Evolutionary conservation across 2,329 filamentous ascomycete genomes (phyloP), one percentile per base, ranked within the genome.

Genomic region (Pseudonectria foliicola): DNA sequence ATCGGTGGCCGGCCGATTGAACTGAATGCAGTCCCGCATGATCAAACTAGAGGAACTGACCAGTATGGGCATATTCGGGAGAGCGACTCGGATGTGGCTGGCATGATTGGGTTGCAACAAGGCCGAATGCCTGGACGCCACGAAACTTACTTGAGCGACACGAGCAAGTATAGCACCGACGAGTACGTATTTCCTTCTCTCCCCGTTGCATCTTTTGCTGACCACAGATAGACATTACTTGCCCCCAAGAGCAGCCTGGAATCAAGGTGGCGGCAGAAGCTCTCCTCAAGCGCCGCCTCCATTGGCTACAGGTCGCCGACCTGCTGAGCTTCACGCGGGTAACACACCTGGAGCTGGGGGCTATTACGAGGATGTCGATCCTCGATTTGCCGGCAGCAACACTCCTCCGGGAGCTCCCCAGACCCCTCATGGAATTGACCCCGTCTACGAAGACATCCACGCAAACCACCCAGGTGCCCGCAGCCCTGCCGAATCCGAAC

Each of bases 361-460:
- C 43, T 96, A 96, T 62, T 94, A 93, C 55, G 92, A 96, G 68
- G 90, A 96, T 57, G 78, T 95, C 10, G 88, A 95, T 46, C 88
- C 90, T 29, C 84, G 80, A 37, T 96, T 95, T 53, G 83, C 79
- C 24, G 72, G 43, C n/a, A 37, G 18, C 18, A 21, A 47, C n/a
- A 46, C 48, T 33, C 59, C 61, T 27, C 40, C 42, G 53, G 51
- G 40, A 45, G 34, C 46, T 41, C 41, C 56, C 41, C 37, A 50
- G 31, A 39, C 56, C 35, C 50, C 50, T 14, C 49, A 54, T 14
- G 50, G 55, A 7, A 43, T 64, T 34, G 63, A 66, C 30, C 53
- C 53, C 24, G 70, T 69, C 12, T 80, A 77, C 46, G 83, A 88
- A 43, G 77, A 83, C 42, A 56, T 81, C 25, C 74, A 73, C 28